A percentile compares a stretch with the other conserved stretches of the same genome.
Conservation (phyloP, 805 yeast genomes). For the Lachancea dasiensis region DNA sequence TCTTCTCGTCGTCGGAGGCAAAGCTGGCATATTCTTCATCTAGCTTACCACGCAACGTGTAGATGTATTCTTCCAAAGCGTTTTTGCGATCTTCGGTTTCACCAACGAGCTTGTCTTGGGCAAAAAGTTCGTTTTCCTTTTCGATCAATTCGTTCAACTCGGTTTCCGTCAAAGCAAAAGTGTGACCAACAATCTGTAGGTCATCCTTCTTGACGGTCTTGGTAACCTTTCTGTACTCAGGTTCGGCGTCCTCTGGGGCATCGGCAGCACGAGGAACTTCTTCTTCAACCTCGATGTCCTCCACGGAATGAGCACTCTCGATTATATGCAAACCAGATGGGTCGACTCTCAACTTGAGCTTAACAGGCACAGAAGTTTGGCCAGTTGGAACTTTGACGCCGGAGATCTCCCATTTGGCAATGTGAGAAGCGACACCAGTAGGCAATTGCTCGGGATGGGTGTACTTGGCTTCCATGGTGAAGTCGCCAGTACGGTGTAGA, state of each 20-base stretch:
- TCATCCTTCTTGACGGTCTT: slow-evolving; percentile 89
- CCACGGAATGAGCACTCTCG: slow-evolving; percentile 92
- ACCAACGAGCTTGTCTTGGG: slow-evolving; percentile 93
- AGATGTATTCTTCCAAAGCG: slow-evolving; percentile 96
- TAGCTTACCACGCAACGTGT: slow-evolving; percentile 93
- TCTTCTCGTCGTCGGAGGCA: slow-evolving; percentile 88
- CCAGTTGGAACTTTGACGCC: slow-evolving; percentile 82
- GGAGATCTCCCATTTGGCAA: slow-evolving; percentile 79
- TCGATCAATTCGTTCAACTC: slow-evolving; percentile 62
- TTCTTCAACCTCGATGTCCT: slow-evolving; percentile 86
- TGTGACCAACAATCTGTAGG: slow-evolving; percentile 52
- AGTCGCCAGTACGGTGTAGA: slow-evolving; percentile 84
- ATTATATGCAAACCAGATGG: slow-evolving; percentile 93
- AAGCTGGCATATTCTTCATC: slow-evolving; percentile 86
- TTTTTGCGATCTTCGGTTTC: slow-evolving; percentile 99
- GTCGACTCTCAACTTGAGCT: slow-evolving; percentile 93
- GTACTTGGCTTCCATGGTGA: slow-evolving; percentile 79
- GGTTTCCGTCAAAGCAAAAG: slow-evolving; percentile 55
- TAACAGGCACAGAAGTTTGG: slow-evolving; percentile 72
- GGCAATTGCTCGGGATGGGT: slow-evolving; percentile 71
- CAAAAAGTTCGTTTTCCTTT: slow-evolving; percentile 74
- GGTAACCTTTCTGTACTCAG: slow-evolving; percentile 84
- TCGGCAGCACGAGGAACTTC: slow-evolving; percentile 54
- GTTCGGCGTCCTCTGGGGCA: slow-evolving; percentile 60
- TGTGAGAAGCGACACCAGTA: slow-evolving; percentile 51